These are phyloP conservation scores for Phytophthora quininea DNA, from an alignment of 352 stramenopile genomes.

Conservation along the genomic window DNA sequence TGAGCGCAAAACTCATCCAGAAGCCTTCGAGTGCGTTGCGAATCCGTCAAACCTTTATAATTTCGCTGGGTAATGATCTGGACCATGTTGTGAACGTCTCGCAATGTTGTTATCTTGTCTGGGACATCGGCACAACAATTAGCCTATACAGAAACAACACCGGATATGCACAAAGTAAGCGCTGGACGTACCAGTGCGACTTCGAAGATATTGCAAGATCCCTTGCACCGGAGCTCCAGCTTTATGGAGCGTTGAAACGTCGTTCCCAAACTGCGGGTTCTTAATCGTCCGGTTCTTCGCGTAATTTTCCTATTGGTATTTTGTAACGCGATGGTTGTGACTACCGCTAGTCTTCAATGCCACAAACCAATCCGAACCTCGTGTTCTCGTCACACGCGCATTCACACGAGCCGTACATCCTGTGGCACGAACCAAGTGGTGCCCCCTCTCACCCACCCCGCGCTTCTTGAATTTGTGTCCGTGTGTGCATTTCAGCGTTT, in stretches of 20 bases:
- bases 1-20: constrained; percentile 1
- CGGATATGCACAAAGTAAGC: neutral
- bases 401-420: neutral
- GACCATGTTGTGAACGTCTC: neutral
- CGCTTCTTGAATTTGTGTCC: neutral
- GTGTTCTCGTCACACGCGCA: neutral
- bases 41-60: neutral
- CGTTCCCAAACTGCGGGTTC: neutral
- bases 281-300: neutral
- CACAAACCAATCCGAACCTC: neutral
- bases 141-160: neutral
- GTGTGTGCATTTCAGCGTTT: neutral
- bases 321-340: neutral
- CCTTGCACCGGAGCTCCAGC: neutral
- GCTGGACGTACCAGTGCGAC: neutral
- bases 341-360: neutral
- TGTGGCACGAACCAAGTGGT: neutral
- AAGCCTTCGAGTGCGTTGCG: neutral
- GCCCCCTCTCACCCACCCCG: neutral
- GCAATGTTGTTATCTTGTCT: neutral
- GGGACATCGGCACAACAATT: neutral
- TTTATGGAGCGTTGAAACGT: neutral
- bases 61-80: neutral
- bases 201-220: neutral
- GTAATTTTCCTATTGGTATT: neutral